Conservation (phyloP, 2,329 filamentous ascomycete genomes). For the Aspergillus thermomutatus region DNA sequence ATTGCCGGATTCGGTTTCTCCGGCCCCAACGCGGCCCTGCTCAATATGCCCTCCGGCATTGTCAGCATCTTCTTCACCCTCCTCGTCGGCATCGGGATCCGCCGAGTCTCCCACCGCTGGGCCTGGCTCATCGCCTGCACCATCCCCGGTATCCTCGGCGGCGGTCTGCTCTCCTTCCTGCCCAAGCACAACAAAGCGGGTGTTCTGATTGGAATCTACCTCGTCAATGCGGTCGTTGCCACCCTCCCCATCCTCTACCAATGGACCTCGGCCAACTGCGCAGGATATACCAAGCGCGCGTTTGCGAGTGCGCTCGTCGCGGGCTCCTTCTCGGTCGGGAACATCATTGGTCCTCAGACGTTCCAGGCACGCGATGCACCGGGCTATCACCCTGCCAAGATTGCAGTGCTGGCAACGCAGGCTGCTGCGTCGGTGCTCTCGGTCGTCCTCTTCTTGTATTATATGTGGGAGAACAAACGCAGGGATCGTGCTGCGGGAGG, state of each 20-base stretch:
- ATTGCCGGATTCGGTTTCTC: conserved; percentile 42
- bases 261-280: conserved; percentile 48
- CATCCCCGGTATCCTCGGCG: conserved; percentile 48
- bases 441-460: conserved; percentile 26
- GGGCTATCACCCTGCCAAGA: conserved; percentile 40
- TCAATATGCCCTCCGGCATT: conserved; percentile 44
- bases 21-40: conserved; percentile 41
- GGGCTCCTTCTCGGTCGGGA: conserved; percentile 44
- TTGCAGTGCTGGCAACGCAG: conserved; percentile 40
- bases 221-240: conserved; percentile 45
- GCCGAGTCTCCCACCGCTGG: conserved; percentile 39
- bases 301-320: conserved; percentile 46
- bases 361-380: conserved; percentile 45
- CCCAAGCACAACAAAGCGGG: conserved; percentile 39
- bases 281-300: conserved; percentile 50
- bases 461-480: conserved; percentile 30
- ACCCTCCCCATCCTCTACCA: conserved; percentile 45
- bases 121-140: conserved; percentile 43
- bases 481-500: conserved; percentile 14
- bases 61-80: conserved; percentile 42
- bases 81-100: conserved; percentile 39
- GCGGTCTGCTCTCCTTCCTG: conserved; percentile 35
- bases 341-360: conserved; percentile 47
- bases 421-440: conserved; percentile 28
- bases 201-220: conserved; percentile 44